phyloP scores from a whole-genome alignment of 1,284 basidiomycete species.

The Moesziomyces globuligerus region DNA sequence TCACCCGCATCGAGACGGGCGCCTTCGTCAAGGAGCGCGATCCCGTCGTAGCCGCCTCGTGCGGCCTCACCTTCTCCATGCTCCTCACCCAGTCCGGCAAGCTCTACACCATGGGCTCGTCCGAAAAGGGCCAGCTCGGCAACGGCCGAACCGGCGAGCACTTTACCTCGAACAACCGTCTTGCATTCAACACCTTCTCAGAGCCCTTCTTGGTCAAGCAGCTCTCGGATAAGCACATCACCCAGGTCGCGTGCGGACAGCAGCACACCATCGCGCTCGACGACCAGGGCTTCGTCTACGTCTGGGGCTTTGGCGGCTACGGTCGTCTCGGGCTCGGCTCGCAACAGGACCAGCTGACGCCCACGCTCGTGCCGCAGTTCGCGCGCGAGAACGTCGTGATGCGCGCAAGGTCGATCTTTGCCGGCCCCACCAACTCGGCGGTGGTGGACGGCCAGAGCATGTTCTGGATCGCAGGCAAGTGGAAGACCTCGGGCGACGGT shows the following conservation, averaged over 20 bases:
- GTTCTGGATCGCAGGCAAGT: slow-evolving; percentile 76
- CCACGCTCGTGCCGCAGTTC: slow-evolving; percentile 60
- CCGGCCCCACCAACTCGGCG: slow-evolving; percentile 83
- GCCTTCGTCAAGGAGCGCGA: slow-evolving; percentile 72
- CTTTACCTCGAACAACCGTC: slow-evolving; percentile 83
- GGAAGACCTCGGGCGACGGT: slow-evolving; percentile 93
- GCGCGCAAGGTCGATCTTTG: slow-evolving; percentile 76
- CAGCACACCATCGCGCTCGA: slow-evolving; percentile 80
- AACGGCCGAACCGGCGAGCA: slow-evolving; percentile 90
- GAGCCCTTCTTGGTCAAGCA: slow-evolving; percentile 73
- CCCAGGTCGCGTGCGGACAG: slow-evolving; percentile 83
- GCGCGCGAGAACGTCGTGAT: slow-evolving; percentile 72
- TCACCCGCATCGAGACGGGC: slow-evolving; percentile 74
- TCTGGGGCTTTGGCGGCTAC: slow-evolving; percentile 70
- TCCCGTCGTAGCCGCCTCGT: slow-evolving; percentile 77
- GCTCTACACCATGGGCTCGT: slow-evolving; percentile 86
- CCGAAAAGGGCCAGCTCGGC: slow-evolving; percentile 91
- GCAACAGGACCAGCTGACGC: slow-evolving; percentile 76
- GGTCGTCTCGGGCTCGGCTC: slow-evolving; percentile 74
- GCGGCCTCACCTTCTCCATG: slow-evolving; percentile 84
- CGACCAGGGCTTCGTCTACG: slow-evolving; percentile 83
- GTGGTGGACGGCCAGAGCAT: slow-evolving; percentile 84
- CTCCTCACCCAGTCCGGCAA: slow-evolving; percentile 82
- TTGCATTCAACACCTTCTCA: slow-evolving; percentile 80
- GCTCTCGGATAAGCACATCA: slow-evolving; percentile 79